Evolutionary conservation across 2,329 filamentous ascomycete species (phyloP), one percentile per base, ranked within the genome.

Genomic region (Beauveria varroae): DNA sequence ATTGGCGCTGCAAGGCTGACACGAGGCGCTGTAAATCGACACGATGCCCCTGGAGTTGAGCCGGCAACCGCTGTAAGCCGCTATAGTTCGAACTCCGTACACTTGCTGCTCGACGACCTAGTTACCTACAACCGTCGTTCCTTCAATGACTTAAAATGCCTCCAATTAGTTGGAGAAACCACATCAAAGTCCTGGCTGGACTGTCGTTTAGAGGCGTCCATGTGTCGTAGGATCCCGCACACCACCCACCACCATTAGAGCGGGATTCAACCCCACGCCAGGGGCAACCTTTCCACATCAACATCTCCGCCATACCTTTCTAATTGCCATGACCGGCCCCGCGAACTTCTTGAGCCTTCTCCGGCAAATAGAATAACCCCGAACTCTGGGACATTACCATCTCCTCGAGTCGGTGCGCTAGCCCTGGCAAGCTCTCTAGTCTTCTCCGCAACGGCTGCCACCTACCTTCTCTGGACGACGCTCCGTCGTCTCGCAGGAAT

Each of bases 381-480:
- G 3, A 18, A 10, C 5, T 14, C 28, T 44, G 12, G 26, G 26
- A 12, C 24, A 46, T 30, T 46, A 44, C 52, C 3, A 28, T 43
- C 37, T 30, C 41, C 20, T 20, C 24, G 41, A 34, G n/a, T 37
- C n/a, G 28, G 24, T n/a, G 24, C 54, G 30, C 54, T 34, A 56
- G 26, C 28, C 20, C 22, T 14, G 53, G 4, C 41, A 37, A 16
- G 26, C 52, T 43, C 18, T 22, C 41, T 18, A 47, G 41, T 56
- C 54, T 20, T 47, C 53, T n/a, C 53, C 41, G 54, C 54, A 46
- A 4, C 54, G 37, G 54, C 46, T 59, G 44, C 46, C 47, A 59
- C 56, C 56, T 59, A 59, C 47, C 56, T 24, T 59, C 46, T 59
- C 8, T 43, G 56, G 56, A 43, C 26, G 56, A 51, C n/a, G 37